Evolutionary conservation across 2,329 filamentous ascomycete genomes (phyloP), one percentile per base, ranked within the genome.

Genomic region (Conoideocrella luteorostrata): DNA sequence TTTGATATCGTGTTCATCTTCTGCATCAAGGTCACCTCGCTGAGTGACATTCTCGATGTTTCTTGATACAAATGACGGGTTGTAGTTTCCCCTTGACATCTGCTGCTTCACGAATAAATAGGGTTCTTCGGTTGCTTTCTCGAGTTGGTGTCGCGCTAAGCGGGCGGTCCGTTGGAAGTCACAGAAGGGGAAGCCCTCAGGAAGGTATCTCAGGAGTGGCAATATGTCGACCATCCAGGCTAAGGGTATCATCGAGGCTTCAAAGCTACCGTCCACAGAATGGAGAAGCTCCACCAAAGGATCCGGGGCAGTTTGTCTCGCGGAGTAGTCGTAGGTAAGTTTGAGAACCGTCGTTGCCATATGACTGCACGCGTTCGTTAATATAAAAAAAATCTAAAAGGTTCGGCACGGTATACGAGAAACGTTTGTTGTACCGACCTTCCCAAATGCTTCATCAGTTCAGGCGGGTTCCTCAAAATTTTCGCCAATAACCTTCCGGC

Each of bases 151-250:
- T 9, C 45, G 53, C 56, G 59, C 64, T 20, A 52, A 34, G 7
- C 39, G 45, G 0, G 56, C 63, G 2, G 49, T 59, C 32, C 51
- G 52, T 39, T 64, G 51, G 47, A 64, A 66, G 0, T 47, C 47
- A 1, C 49, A 42, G 1, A 62, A 62, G 0, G 64, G 64, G 17
- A 62, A 47, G 23, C 53, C 41, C 1, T 50, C 50, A 0, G 64
- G 64, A 5, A 66, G 50, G 10, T 60, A 46, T n/a, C 47, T 47
- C 2, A 66, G 48, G 2, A 34, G 24, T 1, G 64, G 63, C 0
- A 66, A n/a, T 0, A 57, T 50, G 20, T 66, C 62, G 6, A 65
- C 60, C 0, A 50, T 20, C 63, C 62, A 66, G 4, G 50, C 37
- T n/a, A 59, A 41, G 1, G 63, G 63, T 0, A 58, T 50, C 5